Evolutionary conservation across 2,329 filamentous ascomycete genomes (phyloP).

Genomic region (Xylaria hypoxylon): DNA sequence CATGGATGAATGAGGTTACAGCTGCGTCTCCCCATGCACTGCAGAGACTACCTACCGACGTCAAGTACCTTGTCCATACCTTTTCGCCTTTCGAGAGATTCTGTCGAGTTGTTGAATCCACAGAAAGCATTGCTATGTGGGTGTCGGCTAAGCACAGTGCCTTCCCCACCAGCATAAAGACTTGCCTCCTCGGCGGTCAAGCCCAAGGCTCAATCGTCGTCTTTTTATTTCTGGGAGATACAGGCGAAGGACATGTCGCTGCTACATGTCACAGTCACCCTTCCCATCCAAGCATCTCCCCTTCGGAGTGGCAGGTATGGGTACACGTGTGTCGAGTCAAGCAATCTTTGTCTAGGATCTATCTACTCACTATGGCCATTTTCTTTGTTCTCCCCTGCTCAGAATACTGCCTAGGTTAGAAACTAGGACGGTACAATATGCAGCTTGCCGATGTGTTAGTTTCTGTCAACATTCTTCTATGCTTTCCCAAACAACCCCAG

Average conservation of each 20-base stretch:
- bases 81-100: constrained; percentile 52
- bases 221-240: constrained; percentile 43
- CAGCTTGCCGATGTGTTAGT: constrained; percentile 58
- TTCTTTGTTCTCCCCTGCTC: constrained; percentile 62
- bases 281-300: constrained; percentile 31
- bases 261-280: constrained; percentile 38
- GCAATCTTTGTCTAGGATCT: constrained; percentile 54
- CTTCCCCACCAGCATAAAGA: constrained; percentile 47
- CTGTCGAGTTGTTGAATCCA: constrained; percentile 41
- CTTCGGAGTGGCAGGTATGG: constrained; percentile 46
- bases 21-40: constrained; percentile 54
- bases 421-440: constrained; percentile 59
- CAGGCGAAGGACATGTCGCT: constrained; percentile 42
- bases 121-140: constrained; percentile 44
- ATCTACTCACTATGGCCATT: constrained; percentile 50
- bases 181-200: constrained; percentile 50
- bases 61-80: constrained; percentile 41
- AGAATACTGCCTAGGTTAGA: constrained; percentile 52
- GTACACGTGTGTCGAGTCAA: constrained; percentile 69
- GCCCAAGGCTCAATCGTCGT: constrained; percentile 45
- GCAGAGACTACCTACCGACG: constrained; percentile 45
- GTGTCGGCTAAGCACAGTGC: constrained; percentile 54
- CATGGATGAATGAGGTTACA: constrained; percentile 54
- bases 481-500: constrained; percentile 55
- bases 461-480: constrained; percentile 56